phyloP scores from a whole-genome alignment of 2,329 filamentous ascomycete species.

The Neofusicoccum sp. region DNA sequence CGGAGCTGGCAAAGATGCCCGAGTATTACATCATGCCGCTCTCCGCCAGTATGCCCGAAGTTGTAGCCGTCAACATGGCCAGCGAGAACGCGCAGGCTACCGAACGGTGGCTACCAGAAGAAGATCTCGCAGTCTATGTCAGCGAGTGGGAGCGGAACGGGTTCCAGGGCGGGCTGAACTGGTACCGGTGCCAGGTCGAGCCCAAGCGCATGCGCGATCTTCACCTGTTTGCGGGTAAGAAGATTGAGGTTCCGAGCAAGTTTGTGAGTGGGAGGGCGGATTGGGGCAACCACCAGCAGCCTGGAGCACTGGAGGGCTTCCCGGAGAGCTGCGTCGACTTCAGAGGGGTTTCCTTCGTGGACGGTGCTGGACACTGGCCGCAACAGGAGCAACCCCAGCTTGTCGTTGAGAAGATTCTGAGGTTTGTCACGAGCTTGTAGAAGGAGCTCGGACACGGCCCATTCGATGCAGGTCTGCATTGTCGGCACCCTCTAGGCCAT shows the following conservation, averaged over 20 bases:
- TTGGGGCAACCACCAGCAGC: conserved; percentile 68
- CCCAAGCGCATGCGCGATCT: conserved; percentile 51
- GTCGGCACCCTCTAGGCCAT: background rate
- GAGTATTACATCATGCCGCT: conserved; percentile 67
- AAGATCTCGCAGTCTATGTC: conserved; percentile 60
- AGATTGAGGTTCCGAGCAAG: conserved; percentile 59
- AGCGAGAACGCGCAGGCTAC: conserved; percentile 48
- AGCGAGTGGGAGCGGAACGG: conserved; percentile 60
- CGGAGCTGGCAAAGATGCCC: conserved; percentile 59
- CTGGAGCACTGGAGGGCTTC: conserved; percentile 61
- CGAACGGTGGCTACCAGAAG: conserved; percentile 56
- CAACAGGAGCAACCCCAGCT: conserved; percentile 63
- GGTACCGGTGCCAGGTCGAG: conserved; percentile 62
- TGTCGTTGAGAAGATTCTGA: conserved; percentile 49
- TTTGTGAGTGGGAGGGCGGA: conserved; percentile 64
- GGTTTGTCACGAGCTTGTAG: conserved; percentile 35
- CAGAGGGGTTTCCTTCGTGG: conserved; percentile 52
- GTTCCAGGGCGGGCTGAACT: conserved; percentile 66
- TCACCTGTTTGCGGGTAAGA: conserved; percentile 58
- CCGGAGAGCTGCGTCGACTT: conserved; percentile 54
- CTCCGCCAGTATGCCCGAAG: conserved; percentile 57
- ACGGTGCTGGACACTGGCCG: conserved; percentile 67
- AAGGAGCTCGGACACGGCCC: background rate
- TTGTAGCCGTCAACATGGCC: conserved; percentile 56
- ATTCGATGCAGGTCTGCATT: background rate